phyloP scores from a whole-genome alignment of 306 rosid species.

The Acacia acuminata region DNA sequence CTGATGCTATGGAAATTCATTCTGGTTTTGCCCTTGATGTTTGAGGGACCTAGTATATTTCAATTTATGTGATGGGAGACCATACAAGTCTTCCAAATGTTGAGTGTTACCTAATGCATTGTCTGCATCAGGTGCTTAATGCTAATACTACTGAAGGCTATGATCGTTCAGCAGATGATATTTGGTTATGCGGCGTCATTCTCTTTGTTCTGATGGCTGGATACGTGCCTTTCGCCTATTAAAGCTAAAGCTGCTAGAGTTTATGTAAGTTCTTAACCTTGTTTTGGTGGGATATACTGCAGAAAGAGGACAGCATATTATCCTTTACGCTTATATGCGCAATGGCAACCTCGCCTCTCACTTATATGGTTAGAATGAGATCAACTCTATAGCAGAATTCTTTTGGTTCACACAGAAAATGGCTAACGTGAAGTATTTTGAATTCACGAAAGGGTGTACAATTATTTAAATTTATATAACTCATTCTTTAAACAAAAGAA shows the following conservation, averaged over 20 bases:
- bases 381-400: slow-evolving; percentile 8
- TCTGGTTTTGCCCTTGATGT: background rate
- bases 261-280: slow-evolving; percentile 39
- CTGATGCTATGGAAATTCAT: background rate
- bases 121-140: too few relatives aligned
- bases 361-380: slow-evolving; percentile 69
- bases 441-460: background rate
- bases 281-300: slow-evolving; percentile 44
- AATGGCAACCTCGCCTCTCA: slow-evolving; percentile 92
- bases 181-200: too few relatives aligned
- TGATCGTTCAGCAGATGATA: too few relatives aligned
- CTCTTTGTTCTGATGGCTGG: too few relatives aligned
- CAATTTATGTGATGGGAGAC: slow-evolving; percentile 16
- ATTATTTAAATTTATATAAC: slow-evolving; percentile 15
- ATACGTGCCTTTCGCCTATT: too few relatives aligned
- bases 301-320: slow-evolving; percentile 81
- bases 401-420: slow-evolving; percentile 9
- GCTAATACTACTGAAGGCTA: too few relatives aligned
- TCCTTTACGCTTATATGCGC: slow-evolving; percentile 78
- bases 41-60: slow-evolving; percentile 52
- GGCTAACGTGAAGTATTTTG: slow-evolving; percentile 1
- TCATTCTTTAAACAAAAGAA: too few relatives aligned
- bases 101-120: too few relatives aligned
- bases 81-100: slow-evolving; percentile 19
- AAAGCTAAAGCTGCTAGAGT: too few relatives aligned